Evolutionary conservation across 768 basidiomycete genomes (phyloP).

Genomic region (Lentinus tigrinus): DNA sequence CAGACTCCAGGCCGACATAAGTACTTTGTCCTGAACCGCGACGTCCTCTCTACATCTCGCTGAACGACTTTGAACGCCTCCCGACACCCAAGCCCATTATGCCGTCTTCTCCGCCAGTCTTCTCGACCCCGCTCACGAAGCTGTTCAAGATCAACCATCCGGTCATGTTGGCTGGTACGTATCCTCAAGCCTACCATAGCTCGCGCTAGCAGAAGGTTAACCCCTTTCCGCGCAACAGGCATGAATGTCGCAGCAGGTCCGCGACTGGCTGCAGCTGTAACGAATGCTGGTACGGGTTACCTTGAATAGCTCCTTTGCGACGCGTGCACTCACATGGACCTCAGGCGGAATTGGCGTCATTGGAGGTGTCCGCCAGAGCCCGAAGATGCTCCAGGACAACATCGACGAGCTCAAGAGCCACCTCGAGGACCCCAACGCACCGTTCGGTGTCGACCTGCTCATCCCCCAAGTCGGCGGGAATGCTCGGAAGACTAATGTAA

Average conservation of each 20-base stretch:
- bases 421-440: conserved; percentile 72
- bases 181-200: background rate
- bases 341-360: conserved; percentile 84
- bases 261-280: conserved; percentile 83
- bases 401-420: conserved; percentile 74
- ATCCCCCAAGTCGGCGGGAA: conserved; percentile 80
- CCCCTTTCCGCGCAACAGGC: conserved; percentile 29
- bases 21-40: too few relatives aligned
- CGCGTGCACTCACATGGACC: background rate
- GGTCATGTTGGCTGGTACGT: conserved; percentile 72
- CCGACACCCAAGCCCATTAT: conserved; percentile 36
- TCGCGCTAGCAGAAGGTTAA: background rate
- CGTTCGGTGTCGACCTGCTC: conserved; percentile 81
- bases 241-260: conserved; percentile 91
- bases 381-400: conserved; percentile 62
- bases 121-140: conserved; percentile 72
- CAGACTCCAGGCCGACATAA: too few relatives aligned
- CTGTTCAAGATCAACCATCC: conserved; percentile 81
- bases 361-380: conserved; percentile 75
- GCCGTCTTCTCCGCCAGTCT: conserved; percentile 63
- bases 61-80: background rate
- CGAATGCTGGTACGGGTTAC: conserved; percentile 64
- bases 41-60: background rate
- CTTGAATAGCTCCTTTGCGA: background rate
- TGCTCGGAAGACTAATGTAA: conserved; percentile 79